Evolutionary conservation across 495 filamentous ascomycete species (phyloP).

Genomic region (Penicillium soppii): DNA sequence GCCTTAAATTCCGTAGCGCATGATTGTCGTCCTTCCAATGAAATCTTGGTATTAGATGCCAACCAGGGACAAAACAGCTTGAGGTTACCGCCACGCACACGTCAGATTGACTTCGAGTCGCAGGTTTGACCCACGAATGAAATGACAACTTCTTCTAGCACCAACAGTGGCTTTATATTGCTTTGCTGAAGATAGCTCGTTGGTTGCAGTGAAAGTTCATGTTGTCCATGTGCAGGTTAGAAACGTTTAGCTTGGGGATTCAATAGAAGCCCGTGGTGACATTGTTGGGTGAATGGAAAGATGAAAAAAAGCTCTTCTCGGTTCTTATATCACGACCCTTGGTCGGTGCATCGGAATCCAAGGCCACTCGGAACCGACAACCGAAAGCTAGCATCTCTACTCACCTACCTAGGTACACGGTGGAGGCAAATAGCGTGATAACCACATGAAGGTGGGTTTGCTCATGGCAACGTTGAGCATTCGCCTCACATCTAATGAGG

Average conservation of each 20-base stretch:
- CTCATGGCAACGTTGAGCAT: slow-evolving; percentile 11
- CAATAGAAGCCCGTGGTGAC: not conserved
- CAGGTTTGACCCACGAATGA: slow-evolving; percentile 17
- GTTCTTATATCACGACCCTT: slow-evolving; percentile 3
- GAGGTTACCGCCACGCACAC: slow-evolving; percentile 21
- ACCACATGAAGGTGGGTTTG: slow-evolving; percentile 8
- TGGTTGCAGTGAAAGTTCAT: not conserved
- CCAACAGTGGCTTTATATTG: not conserved
- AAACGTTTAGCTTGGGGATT: not conserved
- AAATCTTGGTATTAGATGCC: not conserved
- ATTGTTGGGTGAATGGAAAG: not conserved
- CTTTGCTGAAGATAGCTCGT: not conserved
- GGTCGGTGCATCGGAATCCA: slow-evolving; percentile 8
- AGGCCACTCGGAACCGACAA: slow-evolving; percentile 21
- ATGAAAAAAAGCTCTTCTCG: not conserved
- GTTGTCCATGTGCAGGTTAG: not conserved
- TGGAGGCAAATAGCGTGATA: slow-evolving; percentile 21
- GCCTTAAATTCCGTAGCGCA: slow-evolving; percentile 5
- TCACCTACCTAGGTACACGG: too few species aligned
- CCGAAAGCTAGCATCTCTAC: slow-evolving; percentile 14
- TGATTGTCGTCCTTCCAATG: slow-evolving; percentile 6
- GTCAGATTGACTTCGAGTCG: slow-evolving; percentile 26
- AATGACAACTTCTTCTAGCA: not conserved
- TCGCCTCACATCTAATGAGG: slow-evolving; percentile 20
- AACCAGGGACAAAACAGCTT: slow-evolving; percentile 19